Evolutionary conservation across 2,329 filamentous ascomycete genomes (phyloP).

Genomic region (Fonsecaea pedrosoi): DNA sequence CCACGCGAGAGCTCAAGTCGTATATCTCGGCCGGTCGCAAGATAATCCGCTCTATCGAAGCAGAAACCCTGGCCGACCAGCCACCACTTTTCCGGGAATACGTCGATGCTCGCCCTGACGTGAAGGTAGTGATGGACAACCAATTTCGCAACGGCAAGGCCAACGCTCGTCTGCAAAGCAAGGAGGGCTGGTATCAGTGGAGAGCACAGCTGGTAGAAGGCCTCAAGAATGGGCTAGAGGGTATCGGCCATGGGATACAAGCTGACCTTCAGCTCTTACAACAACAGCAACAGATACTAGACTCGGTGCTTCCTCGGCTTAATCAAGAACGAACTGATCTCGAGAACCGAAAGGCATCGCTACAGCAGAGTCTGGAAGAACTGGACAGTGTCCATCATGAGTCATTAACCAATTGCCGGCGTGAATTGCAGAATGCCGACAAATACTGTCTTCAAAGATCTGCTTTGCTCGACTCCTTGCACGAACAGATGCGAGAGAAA

Average conservation of each 20-base stretch:
- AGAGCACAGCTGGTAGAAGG: constrained; percentile 85
- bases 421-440: constrained; percentile 69
- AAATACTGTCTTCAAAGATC: constrained; percentile 73
- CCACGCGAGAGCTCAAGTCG: constrained; percentile 86
- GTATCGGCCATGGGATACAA: constrained; percentile 77
- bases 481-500: constrained; percentile 70
- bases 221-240: constrained; percentile 78
- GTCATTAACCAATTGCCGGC: constrained; percentile 76
- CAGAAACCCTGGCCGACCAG: constrained; percentile 86
- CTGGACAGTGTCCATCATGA: constrained; percentile 65
- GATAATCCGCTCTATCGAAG: constrained; percentile 89
- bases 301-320: constrained; percentile 70
- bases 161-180: constrained; percentile 85
- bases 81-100: constrained; percentile 92
- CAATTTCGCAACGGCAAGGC: constrained; percentile 98
- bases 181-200: constrained; percentile 98
- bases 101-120: constrained; percentile 79
- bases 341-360: constrained; percentile 66
- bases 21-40: constrained; percentile 93
- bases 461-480: constrained; percentile 69
- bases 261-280: constrained; percentile 71
- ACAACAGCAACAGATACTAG: constrained; percentile 72
- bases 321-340: constrained; percentile 67
- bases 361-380: constrained; percentile 75
- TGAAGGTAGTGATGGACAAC: constrained; percentile 88